Evolutionary conservation across 331 rosid genomes (phyloP), one percentile per base, ranked within the genome.

Genomic region (Prunus yedoensis): DNA sequence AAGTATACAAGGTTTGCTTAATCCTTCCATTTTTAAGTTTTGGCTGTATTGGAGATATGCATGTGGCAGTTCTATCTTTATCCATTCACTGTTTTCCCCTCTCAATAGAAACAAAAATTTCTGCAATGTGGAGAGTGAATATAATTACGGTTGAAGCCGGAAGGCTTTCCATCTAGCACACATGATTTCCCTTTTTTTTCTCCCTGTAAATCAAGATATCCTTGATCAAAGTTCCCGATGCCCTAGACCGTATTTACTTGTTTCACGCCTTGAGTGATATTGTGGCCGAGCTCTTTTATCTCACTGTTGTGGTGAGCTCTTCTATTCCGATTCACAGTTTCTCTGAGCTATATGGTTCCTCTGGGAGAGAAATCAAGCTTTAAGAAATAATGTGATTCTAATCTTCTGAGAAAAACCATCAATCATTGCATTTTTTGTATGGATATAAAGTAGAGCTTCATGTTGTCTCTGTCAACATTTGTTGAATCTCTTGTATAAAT

Each of bases 1-100:
- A 94, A 89, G 96, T 88, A 35, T 89, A 89, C 92, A 94, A 94
- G 96, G 97, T 94, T 62, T 10, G 66, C 77, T 30, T 64, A 28
- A 41, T 59, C 21, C 52, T 10, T 53, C 18, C 3, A 28, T 11
- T 50, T 69, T 17, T 18, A 30, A 1, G 7, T 41, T 71, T 54
- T 56, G 52, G 41, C 68, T 43, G 18, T 15, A 61, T 45, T 58
- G 4, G 21, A 6, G 25, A 5, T 41, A 18, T 20, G 12, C 3
- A 7, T 73, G 45, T n/a, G 30, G 62, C 60, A 15, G 16, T 46
- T 68, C 21, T 15, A 25, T 69, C 66, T 56, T 8, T 46, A 54
- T 35, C 41, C 17, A 71, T 16, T 17, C 16, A 21, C 28, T 4
- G 8, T 28, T 61, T 32, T 61, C 8, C 20, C 66, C 43, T 28